Base-by-base conservation (phyloP, 2,329 filamentous ascomycete genomes). In the Botrytis paeoniae region DNA sequence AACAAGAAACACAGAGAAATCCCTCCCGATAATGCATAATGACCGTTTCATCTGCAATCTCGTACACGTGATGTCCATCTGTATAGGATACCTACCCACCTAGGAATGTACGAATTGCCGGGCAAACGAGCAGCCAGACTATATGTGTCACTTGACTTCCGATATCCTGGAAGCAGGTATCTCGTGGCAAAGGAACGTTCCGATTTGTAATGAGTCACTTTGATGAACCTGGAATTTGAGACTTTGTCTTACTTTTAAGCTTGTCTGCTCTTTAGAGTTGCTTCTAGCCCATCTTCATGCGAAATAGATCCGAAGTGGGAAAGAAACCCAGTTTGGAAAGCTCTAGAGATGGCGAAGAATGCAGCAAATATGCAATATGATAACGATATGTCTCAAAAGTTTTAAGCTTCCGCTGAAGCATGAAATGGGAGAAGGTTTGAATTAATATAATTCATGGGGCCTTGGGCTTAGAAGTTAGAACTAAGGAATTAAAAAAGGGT, bases 71-170 rank as follows among this genome's bases (percentile, higher is more conserved):
- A 71, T 32, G 45, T 51, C 8, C 16, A n/a, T 18, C 25, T 37
- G 14, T 18, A 32, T 18, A 57, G 16, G 7, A 57, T 57, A 18
- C 51, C 51, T 9, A 16, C 25, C 48, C 48, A 54, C 48, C 48
- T 6, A 54, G 48, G 51, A 57, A 37, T 54, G 48, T 66, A 54
- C n/a, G 35, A 39, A n/a, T 41, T 57, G 35, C 35, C 65, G 25
- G 65, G 48, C 65, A 69, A 54, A n/a, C 51, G 7, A 39, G 45
- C n/a, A 41, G 65, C 65, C 18, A 57, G 20, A 41, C 35, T 57
- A 39, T 51, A 29, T 60, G 71, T 73, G 54, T 73, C 71, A 73
- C 71, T 73, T 73, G 71, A 73, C 71, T 73, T 61, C 71, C 70
- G 63, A 45, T 72, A 72, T 69, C 70, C 70, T 72, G 70, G 70